Percentiles rank a stretch among this genome's conserved stretches.
phyloP scores from a whole-genome alignment of 352 stramenopile species.

The Phytophthora macrochlamydospora region DNA sequence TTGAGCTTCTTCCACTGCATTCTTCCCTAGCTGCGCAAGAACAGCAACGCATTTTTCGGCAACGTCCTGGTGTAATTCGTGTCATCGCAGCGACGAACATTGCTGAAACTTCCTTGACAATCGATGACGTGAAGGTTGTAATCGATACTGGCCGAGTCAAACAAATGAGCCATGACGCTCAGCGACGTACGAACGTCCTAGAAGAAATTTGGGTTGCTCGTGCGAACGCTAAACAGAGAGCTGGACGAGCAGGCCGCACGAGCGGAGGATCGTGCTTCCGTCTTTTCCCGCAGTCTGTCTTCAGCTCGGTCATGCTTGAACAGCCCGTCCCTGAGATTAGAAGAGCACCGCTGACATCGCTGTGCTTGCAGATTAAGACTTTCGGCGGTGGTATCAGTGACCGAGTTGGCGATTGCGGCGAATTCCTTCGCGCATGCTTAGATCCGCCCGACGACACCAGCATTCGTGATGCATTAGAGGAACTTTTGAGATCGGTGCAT shows the following conservation, averaged over 20 bases:
- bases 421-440: conserved; percentile 92
- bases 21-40: conserved; percentile 93
- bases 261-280: conserved; percentile 90
- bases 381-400: conserved; percentile 68
- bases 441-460: conserved; percentile 90
- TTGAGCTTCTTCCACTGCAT: conserved; percentile 92
- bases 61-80: conserved; percentile 69
- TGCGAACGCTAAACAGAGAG: conserved; percentile 90
- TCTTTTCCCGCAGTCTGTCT: conserved; percentile 85
- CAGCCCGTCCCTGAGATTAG: conserved; percentile 95
- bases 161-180: conserved; percentile 82
- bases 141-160: conserved; percentile 97
- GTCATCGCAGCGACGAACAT: conserved; percentile 98
- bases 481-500: conserved; percentile 91
- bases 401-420: conserved; percentile 36
- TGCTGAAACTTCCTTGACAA: conserved; percentile 96
- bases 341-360: conserved; percentile 94
- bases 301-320: conserved; percentile 73
- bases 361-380: conserved; percentile 96
- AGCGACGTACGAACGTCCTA: conserved; percentile 88
- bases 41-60: conserved; percentile 93
- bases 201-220: conserved; percentile 91
- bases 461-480: conserved; percentile 90
- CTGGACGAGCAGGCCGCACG: conserved; percentile 93
- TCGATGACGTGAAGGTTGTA: conserved; percentile 94